A percentile compares a stretch with the other conserved stretches of the same genome.
Conservation (phyloP, 495 filamentous ascomycete species). For the Penicillium cinerascens region DNA sequence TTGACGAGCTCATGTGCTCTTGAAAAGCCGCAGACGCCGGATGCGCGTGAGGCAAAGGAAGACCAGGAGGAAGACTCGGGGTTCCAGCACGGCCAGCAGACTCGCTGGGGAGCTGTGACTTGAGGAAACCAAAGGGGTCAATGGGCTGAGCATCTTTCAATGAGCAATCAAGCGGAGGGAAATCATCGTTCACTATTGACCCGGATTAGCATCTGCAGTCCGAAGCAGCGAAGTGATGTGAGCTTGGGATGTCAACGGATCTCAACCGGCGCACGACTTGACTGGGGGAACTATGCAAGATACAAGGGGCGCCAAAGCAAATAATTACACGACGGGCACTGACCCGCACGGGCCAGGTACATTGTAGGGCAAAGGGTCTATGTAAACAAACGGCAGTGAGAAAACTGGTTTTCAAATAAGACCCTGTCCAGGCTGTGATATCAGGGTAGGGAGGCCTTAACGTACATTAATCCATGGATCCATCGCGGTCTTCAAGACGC, state of each 20-base stretch:
- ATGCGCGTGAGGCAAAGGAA: conserved; percentile 55
- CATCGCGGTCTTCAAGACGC: conserved; percentile 54
- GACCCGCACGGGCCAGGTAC: conserved; percentile 28
- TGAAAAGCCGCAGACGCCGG: conserved; percentile 42
- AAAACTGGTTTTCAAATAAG: conserved; percentile 51
- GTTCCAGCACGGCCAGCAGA: conserved; percentile 46
- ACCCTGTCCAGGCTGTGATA: conserved; percentile 44
- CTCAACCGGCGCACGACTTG: conserved; percentile 11
- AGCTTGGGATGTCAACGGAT: not conserved
- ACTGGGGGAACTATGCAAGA: conserved; percentile 6
- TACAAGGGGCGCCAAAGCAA: conserved; percentile 28
- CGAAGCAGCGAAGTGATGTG: not conserved
- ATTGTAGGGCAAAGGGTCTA: conserved; percentile 38
- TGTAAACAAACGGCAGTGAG: conserved; percentile 50
- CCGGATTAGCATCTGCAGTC: conserved; percentile 18
- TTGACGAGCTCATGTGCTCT: conserved; percentile 30
- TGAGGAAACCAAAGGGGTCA: conserved; percentile 45
- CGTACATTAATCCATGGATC: conserved; percentile 74
- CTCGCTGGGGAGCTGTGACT: conserved; percentile 38
- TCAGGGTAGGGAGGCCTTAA: conserved; percentile 61
- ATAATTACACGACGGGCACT: conserved; percentile 39
- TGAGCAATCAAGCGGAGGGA: conserved; percentile 46
- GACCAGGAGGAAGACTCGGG: conserved; percentile 63
- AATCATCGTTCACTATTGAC: conserved; percentile 47
- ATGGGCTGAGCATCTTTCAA: conserved; percentile 35